Evolutionary conservation across 768 basidiomycete genomes (phyloP), one percentile per base, ranked within the genome.

Genomic region (Hericium coralloides): DNA sequence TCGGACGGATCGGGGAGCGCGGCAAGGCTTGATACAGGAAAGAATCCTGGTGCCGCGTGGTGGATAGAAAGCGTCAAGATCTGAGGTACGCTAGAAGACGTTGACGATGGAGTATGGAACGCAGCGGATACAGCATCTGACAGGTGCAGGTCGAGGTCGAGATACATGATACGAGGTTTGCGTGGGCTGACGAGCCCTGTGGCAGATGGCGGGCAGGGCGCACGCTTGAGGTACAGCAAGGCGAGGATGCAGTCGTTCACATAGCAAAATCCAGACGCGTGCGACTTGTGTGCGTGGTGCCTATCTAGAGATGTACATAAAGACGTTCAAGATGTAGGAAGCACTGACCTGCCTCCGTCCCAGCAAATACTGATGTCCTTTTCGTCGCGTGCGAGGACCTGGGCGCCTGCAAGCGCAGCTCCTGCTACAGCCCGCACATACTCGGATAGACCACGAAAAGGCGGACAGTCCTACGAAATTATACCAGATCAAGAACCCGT

Each of bases 81-180:
- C 52, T 65, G 72, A 58, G 66, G 60, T 22, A 60, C 62, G 9
- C 72, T 63, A 1, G 73, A 69, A 22, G 64, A 63, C 1, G 77
- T 70, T 55, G 15, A 36, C 52, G 15, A 53, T 55, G 2, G 59
- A 1, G 73, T 70, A 57, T 76, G 69, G 66, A 92, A 90, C 0
- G 92, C 90, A 39, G 87, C 79, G 0, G 88, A 87, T 48, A 95
- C 92, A 0, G 82, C 92, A 65, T 97, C 93, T 4, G 88, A 89
- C 64, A 91, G 93, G 68, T 98, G 95, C 2, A 97, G 75, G 67
- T 98, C 95, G 9, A 98, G 72, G 66, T 98, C 95, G 51, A 98
- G 76, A 70, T 97, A 97, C 81, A 98, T 83, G 12, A 94, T 77
- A 2, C 88, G 80, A 0, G 80, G 75, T 59, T 77, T 79, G 55